Conservation (phyloP, 257 asterid species). For the Fraxinus quadrangulata region DNA sequence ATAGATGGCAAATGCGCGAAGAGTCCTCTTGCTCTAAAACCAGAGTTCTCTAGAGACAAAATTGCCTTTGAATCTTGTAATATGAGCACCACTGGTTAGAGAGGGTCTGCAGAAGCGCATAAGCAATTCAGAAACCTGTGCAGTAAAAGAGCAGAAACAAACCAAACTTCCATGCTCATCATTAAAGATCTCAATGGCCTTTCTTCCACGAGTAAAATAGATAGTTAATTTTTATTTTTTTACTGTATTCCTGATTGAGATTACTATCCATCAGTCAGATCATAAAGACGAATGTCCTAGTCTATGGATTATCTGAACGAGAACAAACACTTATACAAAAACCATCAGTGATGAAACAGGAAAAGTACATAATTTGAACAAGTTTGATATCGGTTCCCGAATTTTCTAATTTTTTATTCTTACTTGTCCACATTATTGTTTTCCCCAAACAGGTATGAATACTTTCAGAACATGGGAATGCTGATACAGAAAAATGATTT, state of each 20-base stretch:
- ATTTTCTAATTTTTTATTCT: no score
- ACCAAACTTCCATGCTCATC: not conserved
- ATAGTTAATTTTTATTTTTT: not conserved
- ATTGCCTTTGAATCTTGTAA: not conserved
- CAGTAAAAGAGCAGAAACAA: not conserved
- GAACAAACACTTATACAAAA: not conserved
- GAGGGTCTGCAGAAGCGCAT: not conserved
- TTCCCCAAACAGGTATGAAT: not conserved
- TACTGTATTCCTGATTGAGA: not conserved
- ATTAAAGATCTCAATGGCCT: not conserved
- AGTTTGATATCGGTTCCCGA: not conserved
- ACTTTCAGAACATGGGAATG: not conserved
- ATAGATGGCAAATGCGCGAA: no score
- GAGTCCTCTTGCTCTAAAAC: no score
- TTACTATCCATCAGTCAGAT: not conserved
- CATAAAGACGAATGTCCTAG: not conserved
- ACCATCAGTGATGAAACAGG: not conserved
- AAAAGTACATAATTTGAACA: not conserved
- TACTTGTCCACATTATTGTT: not conserved
- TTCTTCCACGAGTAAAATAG: not conserved
- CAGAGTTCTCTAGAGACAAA: not conserved
- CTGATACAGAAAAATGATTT: not conserved
- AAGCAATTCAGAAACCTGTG: not conserved
- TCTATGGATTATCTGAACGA: not conserved
- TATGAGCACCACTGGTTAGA: not conserved